A percentile compares a stretch with the other conserved stretches of the same genome.
These are phyloP conservation scores for Venturia nashicola DNA, from an alignment of 2,329 filamentous ascomycete genomes.

Conservation along the genomic window DNA sequence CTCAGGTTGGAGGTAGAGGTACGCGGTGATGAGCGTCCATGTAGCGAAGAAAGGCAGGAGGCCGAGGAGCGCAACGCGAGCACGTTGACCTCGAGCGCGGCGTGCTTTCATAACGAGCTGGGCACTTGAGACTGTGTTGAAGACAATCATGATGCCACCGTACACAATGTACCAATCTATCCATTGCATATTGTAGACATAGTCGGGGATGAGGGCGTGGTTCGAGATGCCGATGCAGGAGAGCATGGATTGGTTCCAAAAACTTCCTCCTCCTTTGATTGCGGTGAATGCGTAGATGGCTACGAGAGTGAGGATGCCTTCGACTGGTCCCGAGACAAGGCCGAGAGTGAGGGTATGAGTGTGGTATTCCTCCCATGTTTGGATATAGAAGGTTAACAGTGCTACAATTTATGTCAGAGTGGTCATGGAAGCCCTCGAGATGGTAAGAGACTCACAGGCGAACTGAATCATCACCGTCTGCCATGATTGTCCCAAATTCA, in stretches of 20 bases:
- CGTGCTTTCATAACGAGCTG: conserved; percentile 76
- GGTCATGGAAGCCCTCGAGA: background rate
- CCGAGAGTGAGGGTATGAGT: conserved; percentile 91
- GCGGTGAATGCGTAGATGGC: conserved; percentile 74
- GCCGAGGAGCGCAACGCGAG: conserved; percentile 65
- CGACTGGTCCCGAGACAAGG: conserved; percentile 85
- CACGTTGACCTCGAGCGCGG: conserved; percentile 57
- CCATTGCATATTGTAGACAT: conserved; percentile 69
- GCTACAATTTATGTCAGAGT: conserved; percentile 33
- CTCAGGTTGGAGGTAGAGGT: conserved; percentile 72
- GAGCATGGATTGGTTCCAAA: conserved; percentile 83
- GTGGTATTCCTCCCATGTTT: conserved; percentile 99
- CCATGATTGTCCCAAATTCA: conserved; percentile 91
- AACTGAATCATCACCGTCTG: conserved; percentile 74
- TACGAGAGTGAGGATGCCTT: conserved; percentile 79
- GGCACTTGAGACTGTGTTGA: conserved; percentile 67
- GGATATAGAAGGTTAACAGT: conserved; percentile 91
- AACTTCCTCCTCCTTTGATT: conserved; percentile 73
- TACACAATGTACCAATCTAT: conserved; percentile 90
- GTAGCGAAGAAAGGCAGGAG: conserved; percentile 68
- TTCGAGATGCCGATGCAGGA: conserved; percentile 56
- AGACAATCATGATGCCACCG: conserved; percentile 65
- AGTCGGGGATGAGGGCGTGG: conserved; percentile 50
- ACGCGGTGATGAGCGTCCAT: conserved; percentile 66
- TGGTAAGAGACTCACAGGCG: conserved; percentile 46